Evolutionary conservation across 1,139 yeast genomes (phyloP).

Genomic region (Sporopachydermia cereana): DNA sequence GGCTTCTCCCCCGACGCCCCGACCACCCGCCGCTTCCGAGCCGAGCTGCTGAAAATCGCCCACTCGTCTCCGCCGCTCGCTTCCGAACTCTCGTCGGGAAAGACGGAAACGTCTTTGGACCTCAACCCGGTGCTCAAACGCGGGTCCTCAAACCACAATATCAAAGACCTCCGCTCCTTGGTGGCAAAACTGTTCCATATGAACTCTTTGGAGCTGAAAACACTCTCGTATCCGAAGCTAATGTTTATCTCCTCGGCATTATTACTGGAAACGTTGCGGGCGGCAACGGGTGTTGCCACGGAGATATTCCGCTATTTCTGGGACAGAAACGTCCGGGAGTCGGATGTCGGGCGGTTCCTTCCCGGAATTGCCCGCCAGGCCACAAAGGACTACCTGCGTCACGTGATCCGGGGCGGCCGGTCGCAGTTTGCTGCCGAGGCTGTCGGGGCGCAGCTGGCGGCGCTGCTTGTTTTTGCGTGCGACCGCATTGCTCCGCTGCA

Average conservation of each 20-base stretch:
- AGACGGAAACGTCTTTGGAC: slow-evolving; percentile 86
- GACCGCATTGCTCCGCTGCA: slow-evolving; percentile 70
- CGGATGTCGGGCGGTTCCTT: slow-evolving; percentile 64
- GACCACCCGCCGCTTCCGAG: slow-evolving; percentile 35
- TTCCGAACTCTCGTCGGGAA: slow-evolving; percentile 72
- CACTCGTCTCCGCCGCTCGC: slow-evolving; percentile 87
- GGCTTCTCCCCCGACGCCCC: slow-evolving; percentile 63
- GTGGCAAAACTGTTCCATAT: slow-evolving; percentile 18
- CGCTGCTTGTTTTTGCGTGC: slow-evolving; percentile 59
- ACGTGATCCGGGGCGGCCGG: slow-evolving; percentile 35
- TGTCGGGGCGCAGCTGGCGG: slow-evolving; percentile 62
- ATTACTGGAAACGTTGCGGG: slow-evolving; percentile 68
- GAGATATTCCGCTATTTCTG: slow-evolving; percentile 65
- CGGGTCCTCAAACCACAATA: slow-evolving; percentile 76
- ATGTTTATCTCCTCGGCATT: slow-evolving; percentile 83
- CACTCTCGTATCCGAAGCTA: slow-evolving; percentile 64
- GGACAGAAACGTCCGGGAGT: slow-evolving; percentile 68
- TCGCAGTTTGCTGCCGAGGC: slow-evolving; percentile 22
- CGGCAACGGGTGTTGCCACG: slow-evolving; percentile 72
- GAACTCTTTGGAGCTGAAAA: slow-evolving; percentile 26
- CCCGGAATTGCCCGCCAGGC: slow-evolving; percentile 53
- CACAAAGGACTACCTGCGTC: slow-evolving; percentile 42
- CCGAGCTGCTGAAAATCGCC: slow-evolving; percentile 60
- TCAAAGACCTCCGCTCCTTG: slow-evolving; percentile 61
- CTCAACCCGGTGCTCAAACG: slow-evolving; percentile 84